These are phyloP conservation scores for Phialophora verrucosa DNA, from an alignment of 2,329 filamentous ascomycete genomes.

Conservation along the genomic window DNA sequence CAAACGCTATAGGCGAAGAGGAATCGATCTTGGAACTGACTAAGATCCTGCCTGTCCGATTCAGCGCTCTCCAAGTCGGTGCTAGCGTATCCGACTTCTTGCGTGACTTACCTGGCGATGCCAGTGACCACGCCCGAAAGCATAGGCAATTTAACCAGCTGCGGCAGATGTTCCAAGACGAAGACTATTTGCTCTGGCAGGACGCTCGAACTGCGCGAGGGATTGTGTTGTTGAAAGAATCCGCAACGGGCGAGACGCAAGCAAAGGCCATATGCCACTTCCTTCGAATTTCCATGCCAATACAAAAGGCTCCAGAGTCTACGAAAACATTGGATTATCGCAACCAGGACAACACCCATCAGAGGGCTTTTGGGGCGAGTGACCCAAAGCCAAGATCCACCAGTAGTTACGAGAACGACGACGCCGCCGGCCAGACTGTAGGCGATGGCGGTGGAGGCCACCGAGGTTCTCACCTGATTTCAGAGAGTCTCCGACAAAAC, in stretches of 20 bases:
- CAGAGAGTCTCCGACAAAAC: slow-evolving; percentile 28
- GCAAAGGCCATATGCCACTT: slow-evolving; percentile 69
- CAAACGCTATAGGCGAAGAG: slow-evolving; percentile 29
- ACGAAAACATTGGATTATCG: not conserved
- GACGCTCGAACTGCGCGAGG: slow-evolving; percentile 50
- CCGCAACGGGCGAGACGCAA: slow-evolving; percentile 56
- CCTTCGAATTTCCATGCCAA: slow-evolving; percentile 24
- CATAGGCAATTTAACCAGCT: slow-evolving; percentile 17
- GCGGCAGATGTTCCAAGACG: slow-evolving; percentile 56
- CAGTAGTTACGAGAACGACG: not conserved
- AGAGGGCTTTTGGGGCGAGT: too few relatives aligned
- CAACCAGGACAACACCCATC: not conserved
- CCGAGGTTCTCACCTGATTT: slow-evolving; percentile 10
- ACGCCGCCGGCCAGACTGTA: not conserved
- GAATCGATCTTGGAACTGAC: slow-evolving; percentile 25
- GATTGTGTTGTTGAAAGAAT: slow-evolving; percentile 69
- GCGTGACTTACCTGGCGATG: slow-evolving; percentile 13
- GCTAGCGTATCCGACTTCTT: slow-evolving; percentile 25
- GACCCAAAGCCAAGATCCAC: not conserved
- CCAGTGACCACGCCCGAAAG: not conserved
- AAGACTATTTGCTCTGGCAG: slow-evolving; percentile 68
- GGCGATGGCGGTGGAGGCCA: not conserved
- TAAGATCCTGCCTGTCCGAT: not conserved
- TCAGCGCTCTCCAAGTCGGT: slow-evolving; percentile 24
- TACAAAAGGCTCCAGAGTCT: slow-evolving; percentile 36